Percentiles rank a stretch among this genome's conserved stretches.
Conservation (phyloP, 2,329 filamentous ascomycete genomes). For the Aureobasidium subglaciale region DNA sequence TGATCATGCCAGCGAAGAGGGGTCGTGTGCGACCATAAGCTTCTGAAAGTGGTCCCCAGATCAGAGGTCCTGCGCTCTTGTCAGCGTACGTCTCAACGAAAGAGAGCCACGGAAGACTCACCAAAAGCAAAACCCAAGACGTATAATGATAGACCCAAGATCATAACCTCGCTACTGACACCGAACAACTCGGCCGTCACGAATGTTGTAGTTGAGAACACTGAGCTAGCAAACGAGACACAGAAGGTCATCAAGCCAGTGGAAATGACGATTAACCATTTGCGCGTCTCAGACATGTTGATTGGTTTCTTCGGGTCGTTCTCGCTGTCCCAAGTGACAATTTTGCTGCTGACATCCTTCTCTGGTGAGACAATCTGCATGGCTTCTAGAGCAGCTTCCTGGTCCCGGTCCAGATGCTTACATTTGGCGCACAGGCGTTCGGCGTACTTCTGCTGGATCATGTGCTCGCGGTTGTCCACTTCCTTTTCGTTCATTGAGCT, state of each 20-base stretch:
- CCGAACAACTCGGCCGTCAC: slow-evolving; percentile 36
- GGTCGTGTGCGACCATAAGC: slow-evolving; percentile 45
- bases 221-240: slow-evolving; percentile 22
- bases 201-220: slow-evolving; percentile 39
- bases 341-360: slow-evolving; percentile 16
- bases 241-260: slow-evolving; percentile 23
- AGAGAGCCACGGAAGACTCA: not conserved
- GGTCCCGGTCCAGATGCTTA: not conserved
- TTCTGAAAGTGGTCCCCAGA: slow-evolving; percentile 52
- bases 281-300: slow-evolving; percentile 18
- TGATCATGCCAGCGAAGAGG: slow-evolving; percentile 41
- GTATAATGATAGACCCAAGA: slow-evolving; percentile 44
- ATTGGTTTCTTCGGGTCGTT: slow-evolving; percentile 21
- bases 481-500: slow-evolving; percentile 9
- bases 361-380: slow-evolving; percentile 1
- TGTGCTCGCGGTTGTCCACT: not conserved
- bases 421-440: slow-evolving; percentile 4
- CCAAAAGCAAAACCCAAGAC: slow-evolving; percentile 28
- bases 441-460: slow-evolving; percentile 5
- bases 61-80: not conserved
- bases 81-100: not conserved
- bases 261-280: slow-evolving; percentile 23
- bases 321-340: slow-evolving; percentile 21
- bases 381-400: slow-evolving; percentile 2
- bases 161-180: slow-evolving; percentile 39